Base-by-base conservation (phyloP, 78 protist genomes). In the Polysphondylium violaceum region DNA sequence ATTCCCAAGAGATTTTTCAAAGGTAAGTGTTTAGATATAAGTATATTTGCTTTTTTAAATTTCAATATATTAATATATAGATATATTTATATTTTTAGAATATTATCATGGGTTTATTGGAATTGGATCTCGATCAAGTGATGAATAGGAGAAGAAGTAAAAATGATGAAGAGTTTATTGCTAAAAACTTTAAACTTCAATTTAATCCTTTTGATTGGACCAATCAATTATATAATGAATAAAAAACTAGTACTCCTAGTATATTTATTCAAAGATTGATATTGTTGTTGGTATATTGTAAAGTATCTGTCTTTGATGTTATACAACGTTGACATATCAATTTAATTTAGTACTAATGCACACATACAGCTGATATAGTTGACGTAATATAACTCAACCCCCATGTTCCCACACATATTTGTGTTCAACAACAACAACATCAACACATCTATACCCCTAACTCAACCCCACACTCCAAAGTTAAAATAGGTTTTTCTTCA, bases 1-100 rank as follows among this genome's bases (percentile, higher is more conserved):
- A 58, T 94, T 88, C 78, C 88, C 31, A 29, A 27, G 64, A 50
- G 81, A 72, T 64, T 94, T 88, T 64, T 94, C 94, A 12, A 76
- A 55, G 56, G 94, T 76, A 19, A 0, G 94, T 56, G 53, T n/a
- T n/a, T n/a, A n/a, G n/a, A 8, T 0, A 87, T 51, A 58, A 8
- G 6, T 14, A 29, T 23, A 12, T 75, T 27, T 61, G 27, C 11
- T 63, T 14, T 61, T 0, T 76, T 31, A 56, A 17, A n/a, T n/a
- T 56, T 9, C 7, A 4, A 56, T n/a, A 56, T 60, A 5, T 76
- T 17, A 23, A 17, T 0, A 14, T 29, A 35, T 63, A 59, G 21
- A 59, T 59, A 59, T 38, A 16, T 29, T 5, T 0, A 21, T 35
- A 31, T 47, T 21, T 81, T 23, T 43, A 63, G 74, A 68, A 4